Conservation (phyloP, 2,329 filamentous ascomycete genomes). For the Magnaporthiopsis poae region DNA sequence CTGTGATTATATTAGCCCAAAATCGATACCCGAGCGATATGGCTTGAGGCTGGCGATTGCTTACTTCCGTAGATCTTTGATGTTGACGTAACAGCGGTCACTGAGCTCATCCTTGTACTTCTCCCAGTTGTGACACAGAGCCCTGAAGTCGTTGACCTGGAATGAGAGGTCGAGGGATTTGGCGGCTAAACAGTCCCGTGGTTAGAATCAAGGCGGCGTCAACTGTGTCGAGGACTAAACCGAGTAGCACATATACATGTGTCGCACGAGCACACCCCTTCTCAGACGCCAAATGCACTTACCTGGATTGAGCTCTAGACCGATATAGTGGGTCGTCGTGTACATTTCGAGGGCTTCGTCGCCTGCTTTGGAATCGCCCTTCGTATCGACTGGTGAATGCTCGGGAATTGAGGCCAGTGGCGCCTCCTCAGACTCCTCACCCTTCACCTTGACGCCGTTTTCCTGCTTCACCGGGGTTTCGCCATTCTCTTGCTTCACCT, state of each 20-base stretch:
- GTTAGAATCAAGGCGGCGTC: neutral
- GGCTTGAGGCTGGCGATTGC: constrained; percentile 21
- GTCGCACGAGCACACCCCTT: neutral
- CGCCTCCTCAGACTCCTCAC: constrained; percentile 15
- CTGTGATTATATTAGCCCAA: constrained; percentile 35
- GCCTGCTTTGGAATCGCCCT: constrained; percentile 11
- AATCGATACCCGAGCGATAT: neutral
- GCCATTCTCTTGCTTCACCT: constrained; percentile 13
- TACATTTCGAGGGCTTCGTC: constrained; percentile 47
- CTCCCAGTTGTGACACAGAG: constrained; percentile 65
- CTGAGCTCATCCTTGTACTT: constrained; percentile 67
- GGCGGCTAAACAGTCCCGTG: constrained; percentile 34
- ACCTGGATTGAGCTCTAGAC: constrained; percentile 70
- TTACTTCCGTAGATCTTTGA: constrained; percentile 81
- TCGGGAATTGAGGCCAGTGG: constrained; percentile 7
- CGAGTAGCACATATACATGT: neutral
- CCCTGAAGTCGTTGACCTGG: constrained; percentile 78
- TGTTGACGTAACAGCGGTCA: constrained; percentile 48
- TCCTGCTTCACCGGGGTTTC: constrained; percentile 8
- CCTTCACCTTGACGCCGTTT: constrained; percentile 12
- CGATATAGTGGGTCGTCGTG: constrained; percentile 91
- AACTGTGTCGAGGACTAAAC: no score
- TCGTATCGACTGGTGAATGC: neutral
- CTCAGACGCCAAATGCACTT: constrained; percentile 24
- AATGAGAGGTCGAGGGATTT: constrained; percentile 69